phyloP scores from a whole-genome alignment of 352 stramenopile species.

The Aphanomyces cochlioides region DNA sequence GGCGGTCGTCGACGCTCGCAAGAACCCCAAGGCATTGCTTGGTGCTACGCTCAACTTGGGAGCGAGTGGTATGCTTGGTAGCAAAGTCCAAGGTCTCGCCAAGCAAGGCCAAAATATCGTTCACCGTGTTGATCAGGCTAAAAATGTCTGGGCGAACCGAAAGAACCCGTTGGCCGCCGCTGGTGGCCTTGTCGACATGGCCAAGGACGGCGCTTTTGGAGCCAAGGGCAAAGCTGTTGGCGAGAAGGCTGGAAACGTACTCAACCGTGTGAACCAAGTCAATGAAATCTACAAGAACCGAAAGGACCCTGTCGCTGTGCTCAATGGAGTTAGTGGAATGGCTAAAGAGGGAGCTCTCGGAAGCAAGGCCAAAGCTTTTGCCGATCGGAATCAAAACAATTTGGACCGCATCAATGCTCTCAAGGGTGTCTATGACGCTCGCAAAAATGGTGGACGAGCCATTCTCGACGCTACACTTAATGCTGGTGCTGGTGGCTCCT shows the following conservation, averaged over 20 bases:
- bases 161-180: neutral
- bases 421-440: slow-evolving; percentile 3
- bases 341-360: neutral
- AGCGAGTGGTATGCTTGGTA: neutral
- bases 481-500: neutral
- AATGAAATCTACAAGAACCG: slow-evolving; percentile 18
- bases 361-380: neutral
- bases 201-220: slow-evolving; percentile 5
- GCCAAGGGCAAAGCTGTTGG: neutral
- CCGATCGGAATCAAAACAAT: neutral
- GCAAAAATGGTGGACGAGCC: neutral
- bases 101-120: slow-evolving; percentile 7
- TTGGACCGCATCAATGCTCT: neutral
- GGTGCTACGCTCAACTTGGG: neutral
- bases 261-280: neutral
- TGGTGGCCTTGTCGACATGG: slow-evolving; percentile 1
- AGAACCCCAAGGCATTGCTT: neutral
- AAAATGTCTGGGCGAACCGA: slow-evolving; percentile 8
- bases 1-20: neutral
- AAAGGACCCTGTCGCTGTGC: neutral
- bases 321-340: neutral
- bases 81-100: neutral
- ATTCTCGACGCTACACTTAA: neutral
- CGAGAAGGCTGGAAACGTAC: neutral
- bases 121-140: slow-evolving; percentile 6